Percentiles rank a stretch among this genome's conserved stretches.
phyloP scores from a whole-genome alignment of 2,329 filamentous ascomycete genomes.

The Calonectria pteridis region DNA sequence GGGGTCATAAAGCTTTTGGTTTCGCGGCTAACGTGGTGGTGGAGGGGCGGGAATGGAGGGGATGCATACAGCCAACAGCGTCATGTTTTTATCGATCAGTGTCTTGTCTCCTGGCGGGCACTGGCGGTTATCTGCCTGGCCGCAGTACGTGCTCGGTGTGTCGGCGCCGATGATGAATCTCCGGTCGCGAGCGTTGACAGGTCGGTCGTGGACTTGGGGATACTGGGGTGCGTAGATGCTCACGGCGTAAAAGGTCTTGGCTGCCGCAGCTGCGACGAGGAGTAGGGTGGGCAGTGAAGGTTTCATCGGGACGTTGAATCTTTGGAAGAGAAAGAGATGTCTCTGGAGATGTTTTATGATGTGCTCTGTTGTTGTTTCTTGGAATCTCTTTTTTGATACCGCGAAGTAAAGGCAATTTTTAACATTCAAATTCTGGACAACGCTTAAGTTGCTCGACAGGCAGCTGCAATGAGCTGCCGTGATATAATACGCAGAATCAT shows the following conservation, averaged over 20 bases:
- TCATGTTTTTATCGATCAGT: constrained; percentile 46
- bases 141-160: constrained; percentile 44
- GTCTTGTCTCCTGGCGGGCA: constrained; percentile 46
- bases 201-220: constrained; percentile 37
- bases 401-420: not conserved
- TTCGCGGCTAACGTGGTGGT: not conserved
- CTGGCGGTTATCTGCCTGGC: constrained; percentile 27
- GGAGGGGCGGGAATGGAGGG: not conserved
- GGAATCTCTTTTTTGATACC: not conserved
- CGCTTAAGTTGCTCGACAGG: not conserved
- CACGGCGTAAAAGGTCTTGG: constrained; percentile 42
- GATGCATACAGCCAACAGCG: constrained; percentile 41
- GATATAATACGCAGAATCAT: not conserved
- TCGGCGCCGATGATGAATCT: constrained; percentile 46
- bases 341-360: not conserved
- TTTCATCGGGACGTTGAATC: constrained; percentile 28
- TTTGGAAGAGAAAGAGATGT: not conserved
- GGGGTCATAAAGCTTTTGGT: too few relatives aligned
- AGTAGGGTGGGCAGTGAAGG: not conserved
- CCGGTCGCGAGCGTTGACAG: constrained; percentile 45
- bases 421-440: not conserved
- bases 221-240: constrained; percentile 39
- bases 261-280: not conserved
- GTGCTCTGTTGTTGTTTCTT: not conserved
- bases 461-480: not conserved